A percentile compares a stretch with the other conserved stretches of the same genome.
Evolutionary conservation across 805 yeast species (phyloP).

Genomic region (Trichomonascus vanleenenianus): DNA sequence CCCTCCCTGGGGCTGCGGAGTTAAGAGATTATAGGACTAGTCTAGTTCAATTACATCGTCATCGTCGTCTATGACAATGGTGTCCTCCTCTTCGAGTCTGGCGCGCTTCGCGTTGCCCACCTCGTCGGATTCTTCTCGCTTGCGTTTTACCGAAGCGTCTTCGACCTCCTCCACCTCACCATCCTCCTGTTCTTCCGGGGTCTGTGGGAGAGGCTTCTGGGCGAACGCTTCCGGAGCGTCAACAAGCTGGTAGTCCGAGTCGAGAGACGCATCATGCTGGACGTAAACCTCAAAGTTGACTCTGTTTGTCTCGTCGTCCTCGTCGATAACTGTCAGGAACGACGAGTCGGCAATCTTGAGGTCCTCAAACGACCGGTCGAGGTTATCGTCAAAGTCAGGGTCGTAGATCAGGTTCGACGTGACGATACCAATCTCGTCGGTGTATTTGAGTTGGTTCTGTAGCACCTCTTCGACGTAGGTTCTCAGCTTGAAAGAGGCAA

Average conservation of each 20-base stretch:
- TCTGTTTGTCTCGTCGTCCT: slow-evolving; percentile 56
- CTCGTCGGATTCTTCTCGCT: slow-evolving; percentile 4
- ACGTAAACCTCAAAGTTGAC: slow-evolving; percentile 39
- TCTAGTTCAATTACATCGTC: slow-evolving; percentile 18
- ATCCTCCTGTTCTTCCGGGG: slow-evolving; percentile 3
- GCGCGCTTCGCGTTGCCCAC: slow-evolving; percentile 6
- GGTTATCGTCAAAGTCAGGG: slow-evolving; percentile 79
- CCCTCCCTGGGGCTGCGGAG: too few relatives aligned
- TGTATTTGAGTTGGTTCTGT: slow-evolving; percentile 43
- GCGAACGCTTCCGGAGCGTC: slow-evolving; percentile 12
- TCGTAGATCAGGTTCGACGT: slow-evolving; percentile 69
- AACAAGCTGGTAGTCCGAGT: slow-evolving; percentile 1
- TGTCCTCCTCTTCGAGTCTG: slow-evolving; percentile 7
- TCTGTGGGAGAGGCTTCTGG: slow-evolving; percentile 10
- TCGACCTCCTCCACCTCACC: neutral
- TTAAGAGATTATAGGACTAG: too few relatives aligned
- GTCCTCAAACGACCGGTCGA: slow-evolving; percentile 38
- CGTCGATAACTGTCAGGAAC: slow-evolving; percentile 67
- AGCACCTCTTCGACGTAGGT: slow-evolving; percentile 45
- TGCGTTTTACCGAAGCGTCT: slow-evolving; percentile 3
- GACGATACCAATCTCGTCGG: slow-evolving; percentile 47
- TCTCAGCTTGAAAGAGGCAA: slow-evolving; percentile 32
- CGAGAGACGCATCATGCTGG: slow-evolving; percentile 3
- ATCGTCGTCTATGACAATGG: slow-evolving; percentile 14
- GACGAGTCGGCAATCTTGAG: slow-evolving; percentile 56